A percentile compares a stretch with the other conserved stretches of the same genome.
Evolutionary conservation across 495 filamentous ascomycete species (phyloP).

Genomic region (Talaromyces wortmannii): DNA sequence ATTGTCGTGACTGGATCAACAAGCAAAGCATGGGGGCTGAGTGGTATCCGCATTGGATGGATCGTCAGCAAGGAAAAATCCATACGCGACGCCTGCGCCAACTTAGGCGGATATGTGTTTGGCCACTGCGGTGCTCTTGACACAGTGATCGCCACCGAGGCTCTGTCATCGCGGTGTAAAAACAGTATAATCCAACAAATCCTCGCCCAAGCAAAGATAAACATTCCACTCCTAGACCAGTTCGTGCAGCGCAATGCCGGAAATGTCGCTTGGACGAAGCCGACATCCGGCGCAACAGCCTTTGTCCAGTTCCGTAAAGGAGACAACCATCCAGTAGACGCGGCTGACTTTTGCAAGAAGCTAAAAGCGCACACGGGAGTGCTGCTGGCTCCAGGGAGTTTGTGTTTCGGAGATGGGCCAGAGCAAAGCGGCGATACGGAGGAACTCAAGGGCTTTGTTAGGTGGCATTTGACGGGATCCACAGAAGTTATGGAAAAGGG

Average conservation of each 20-base stretch:
- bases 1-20: conserved; percentile 11
- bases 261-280: not conserved
- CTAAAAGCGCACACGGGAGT: conserved; percentile 6
- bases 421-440: not conserved
- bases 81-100: not conserved
- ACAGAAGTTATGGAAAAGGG: conserved; percentile 1
- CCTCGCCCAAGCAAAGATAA: not conserved
- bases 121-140: not conserved
- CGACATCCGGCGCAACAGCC: not conserved
- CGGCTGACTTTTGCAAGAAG: conserved; percentile 7
- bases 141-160: not conserved
- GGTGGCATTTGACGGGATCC: conserved; percentile 7
- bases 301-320: not conserved
- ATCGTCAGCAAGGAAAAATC: conserved; percentile 2
- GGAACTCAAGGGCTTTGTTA: conserved; percentile 9
- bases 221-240: not conserved
- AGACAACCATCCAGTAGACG: conserved; percentile 1
- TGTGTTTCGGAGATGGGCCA: conserved; percentile 5
- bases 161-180: not conserved
- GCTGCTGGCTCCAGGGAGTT: conserved; percentile 9
- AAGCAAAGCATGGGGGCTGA: conserved; percentile 12
- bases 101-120: not conserved
- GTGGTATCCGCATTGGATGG: conserved; percentile 9
- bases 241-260: not conserved
- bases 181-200: not conserved